phyloP scores from a whole-genome alignment of 2,329 filamentous ascomycete species.

The Neofusicoccum laricinum region DNA sequence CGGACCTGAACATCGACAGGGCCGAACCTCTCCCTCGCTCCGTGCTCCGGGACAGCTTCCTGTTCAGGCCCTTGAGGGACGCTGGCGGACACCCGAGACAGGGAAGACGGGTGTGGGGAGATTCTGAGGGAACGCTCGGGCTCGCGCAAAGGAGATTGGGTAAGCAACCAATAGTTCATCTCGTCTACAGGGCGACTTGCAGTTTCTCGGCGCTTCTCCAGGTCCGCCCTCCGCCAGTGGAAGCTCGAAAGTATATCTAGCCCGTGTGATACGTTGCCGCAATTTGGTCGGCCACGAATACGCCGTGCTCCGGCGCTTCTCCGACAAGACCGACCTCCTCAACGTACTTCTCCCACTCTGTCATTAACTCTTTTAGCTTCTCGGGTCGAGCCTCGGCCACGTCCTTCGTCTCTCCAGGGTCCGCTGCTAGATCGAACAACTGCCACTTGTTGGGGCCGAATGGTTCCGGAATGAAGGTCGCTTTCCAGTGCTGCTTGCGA shows the following conservation, averaged over 20 bases:
- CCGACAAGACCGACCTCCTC: neutral
- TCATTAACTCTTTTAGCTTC: constrained; percentile 28
- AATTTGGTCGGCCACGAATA: neutral
- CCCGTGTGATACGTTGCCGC: neutral
- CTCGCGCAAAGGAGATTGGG: neutral
- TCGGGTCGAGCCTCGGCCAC: constrained; percentile 24
- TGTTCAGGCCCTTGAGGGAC: neutral
- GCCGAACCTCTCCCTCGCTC: neutral
- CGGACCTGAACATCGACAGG: neutral
- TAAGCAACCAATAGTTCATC: neutral
- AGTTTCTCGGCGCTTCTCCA: neutral
- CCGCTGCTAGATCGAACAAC: constrained; percentile 31
- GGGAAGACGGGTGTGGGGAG: neutral
- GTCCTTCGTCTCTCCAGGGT: constrained; percentile 35
- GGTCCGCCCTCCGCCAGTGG: neutral
- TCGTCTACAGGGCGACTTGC: neutral
- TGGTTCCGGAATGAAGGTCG: constrained; percentile 29
- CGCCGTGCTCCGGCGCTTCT: constrained; percentile 1
- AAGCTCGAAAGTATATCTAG: neutral
- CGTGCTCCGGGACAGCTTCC: neutral
- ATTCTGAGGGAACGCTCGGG: neutral
- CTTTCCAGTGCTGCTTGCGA: constrained; percentile 36
- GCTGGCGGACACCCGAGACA: neutral
- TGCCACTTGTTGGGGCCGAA: constrained; percentile 32
- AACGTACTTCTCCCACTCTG: constrained; percentile 26